Base-by-base conservation (phyloP, 2,329 filamentous ascomycete genomes). In the Ramularia collo-cygni region DNA sequence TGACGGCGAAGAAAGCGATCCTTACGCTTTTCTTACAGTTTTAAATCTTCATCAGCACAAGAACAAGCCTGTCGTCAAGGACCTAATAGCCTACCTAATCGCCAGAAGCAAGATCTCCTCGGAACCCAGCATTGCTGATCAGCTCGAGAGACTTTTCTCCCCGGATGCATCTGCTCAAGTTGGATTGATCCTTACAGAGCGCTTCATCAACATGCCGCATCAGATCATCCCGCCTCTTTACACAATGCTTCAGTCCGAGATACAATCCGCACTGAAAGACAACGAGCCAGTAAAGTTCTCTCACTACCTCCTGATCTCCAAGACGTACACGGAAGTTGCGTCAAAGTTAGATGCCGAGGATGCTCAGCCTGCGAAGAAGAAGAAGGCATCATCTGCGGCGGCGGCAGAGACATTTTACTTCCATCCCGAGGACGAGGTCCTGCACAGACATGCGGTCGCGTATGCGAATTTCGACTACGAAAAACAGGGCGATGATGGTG, bases 201-300 rank as follows among this genome's bases (percentile, higher is more conserved):
- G 90, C 15, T 72, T 96, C 55, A 88, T 98, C 70, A 98, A 98
- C 69, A 89, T 95, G 72, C 92, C 92, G n/a, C 73, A 85, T 12
- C 86, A 96, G 64, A 81, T 95, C 48, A 79, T 88, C 10, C 90
- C 92, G 19, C 90, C 92, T 3, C 84, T 96, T 78, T 96, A 95
- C 74, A 79, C 75, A 36, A 95, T 95, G 87, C 76, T 98, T 36
- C 70, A 85, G 35, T 88, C 96, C 59, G 92, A 98, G 72, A 81
- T 98, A 36, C 74, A 83, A 56, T 89, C 83, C 59, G 92, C 92
- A 1, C 70, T 95, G 3, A 81, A 93, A 60, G 88, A 95, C 60
- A 83, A 85, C 58, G 88, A 96, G 65, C 88, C 89, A 0, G 96
- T 95, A 64, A 74, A 81, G 40, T 98, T 98, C 65, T 81, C 86